phyloP scores from a whole-genome alignment of 495 filamentous ascomycete species.

The Amorphotheca resinae region DNA sequence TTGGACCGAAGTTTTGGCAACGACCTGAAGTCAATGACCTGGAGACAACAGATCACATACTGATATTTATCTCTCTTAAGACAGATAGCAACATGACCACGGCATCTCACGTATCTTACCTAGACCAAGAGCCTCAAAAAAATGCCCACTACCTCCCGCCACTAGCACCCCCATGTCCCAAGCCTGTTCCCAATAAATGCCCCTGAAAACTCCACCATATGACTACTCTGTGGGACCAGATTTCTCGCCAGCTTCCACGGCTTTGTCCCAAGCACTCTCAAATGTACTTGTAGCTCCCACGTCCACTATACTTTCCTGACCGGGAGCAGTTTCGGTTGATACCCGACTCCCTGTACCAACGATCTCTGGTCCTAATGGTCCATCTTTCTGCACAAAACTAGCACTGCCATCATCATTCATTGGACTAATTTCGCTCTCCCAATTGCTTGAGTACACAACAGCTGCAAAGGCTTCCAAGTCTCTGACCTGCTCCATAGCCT shows the following conservation, averaged over 20 bases:
- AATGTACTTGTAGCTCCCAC: constrained; percentile 37
- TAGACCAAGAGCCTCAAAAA: background rate
- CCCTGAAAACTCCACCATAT: background rate
- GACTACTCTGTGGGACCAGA: background rate
- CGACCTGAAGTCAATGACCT: too few relatives aligned
- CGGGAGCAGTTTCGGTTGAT: background rate
- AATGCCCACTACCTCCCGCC: background rate
- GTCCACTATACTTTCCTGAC: constrained; percentile 32
- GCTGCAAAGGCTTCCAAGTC: constrained; percentile 93
- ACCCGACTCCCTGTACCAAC: background rate
- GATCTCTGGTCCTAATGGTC: constrained; percentile 8
- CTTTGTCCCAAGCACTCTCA: constrained; percentile 56
- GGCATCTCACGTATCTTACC: constrained; percentile 13
- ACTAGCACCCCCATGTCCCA: background rate
- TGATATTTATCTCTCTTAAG: too few relatives aligned
- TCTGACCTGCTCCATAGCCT: constrained; percentile 65
- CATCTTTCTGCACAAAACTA: constrained; percentile 21
- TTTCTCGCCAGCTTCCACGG: constrained; percentile 23
- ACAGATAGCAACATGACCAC: background rate
- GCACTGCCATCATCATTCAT: constrained; percentile 23
- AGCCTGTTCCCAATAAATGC: background rate
- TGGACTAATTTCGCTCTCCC: constrained; percentile 55
- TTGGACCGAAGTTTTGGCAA: too few relatives aligned
- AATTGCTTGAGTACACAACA: constrained; percentile 88
- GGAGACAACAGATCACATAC: too few relatives aligned